Conservation (phyloP, 768 basidiomycete species). For the Mycena amicta region DNA sequence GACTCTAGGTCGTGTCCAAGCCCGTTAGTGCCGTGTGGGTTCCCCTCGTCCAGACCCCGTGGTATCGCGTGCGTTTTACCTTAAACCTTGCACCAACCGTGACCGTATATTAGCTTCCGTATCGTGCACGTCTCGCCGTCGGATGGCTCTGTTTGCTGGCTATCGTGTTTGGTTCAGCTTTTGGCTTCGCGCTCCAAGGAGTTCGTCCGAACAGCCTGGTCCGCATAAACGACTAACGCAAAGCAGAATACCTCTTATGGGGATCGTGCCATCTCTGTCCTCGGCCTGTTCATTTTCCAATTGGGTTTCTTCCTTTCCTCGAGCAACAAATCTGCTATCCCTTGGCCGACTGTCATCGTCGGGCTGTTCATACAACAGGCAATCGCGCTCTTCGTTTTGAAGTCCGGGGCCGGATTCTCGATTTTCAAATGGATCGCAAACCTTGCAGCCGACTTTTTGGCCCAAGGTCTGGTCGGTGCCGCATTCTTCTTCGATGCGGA, state of each 20-base stretch:
- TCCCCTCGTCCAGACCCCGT: constrained; percentile 67
- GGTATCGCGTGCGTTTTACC: constrained; percentile 50
- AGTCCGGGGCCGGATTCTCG: constrained; percentile 77
- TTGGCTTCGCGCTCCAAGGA: constrained; percentile 44
- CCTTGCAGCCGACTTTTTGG: constrained; percentile 80
- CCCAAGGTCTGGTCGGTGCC: constrained; percentile 68
- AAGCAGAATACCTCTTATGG: constrained; percentile 63
- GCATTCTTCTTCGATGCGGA: constrained; percentile 81
- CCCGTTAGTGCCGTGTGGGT: constrained; percentile 77
- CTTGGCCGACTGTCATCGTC: constrained; percentile 88
- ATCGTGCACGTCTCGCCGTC: constrained; percentile 53
- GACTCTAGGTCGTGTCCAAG: constrained; percentile 60
- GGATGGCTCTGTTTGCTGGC: constrained; percentile 80
- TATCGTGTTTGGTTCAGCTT: constrained; percentile 85
- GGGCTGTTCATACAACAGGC: constrained; percentile 85
- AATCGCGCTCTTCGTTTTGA: constrained; percentile 88
- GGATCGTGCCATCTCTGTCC: constrained; percentile 80
- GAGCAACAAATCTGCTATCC: constrained; percentile 60
- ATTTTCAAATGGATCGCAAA: constrained; percentile 85
- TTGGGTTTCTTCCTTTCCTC: constrained; percentile 72
- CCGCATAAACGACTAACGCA: constrained; percentile 8
- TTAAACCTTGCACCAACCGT: background rate
- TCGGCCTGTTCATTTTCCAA: constrained; percentile 83
- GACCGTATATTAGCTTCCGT: constrained; percentile 24
- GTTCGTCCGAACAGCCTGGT: background rate